These are phyloP conservation scores for Alisma plantagoaquatica DNA, from an alignment of 106 monocot genomes.

Conservation along the genomic window DNA sequence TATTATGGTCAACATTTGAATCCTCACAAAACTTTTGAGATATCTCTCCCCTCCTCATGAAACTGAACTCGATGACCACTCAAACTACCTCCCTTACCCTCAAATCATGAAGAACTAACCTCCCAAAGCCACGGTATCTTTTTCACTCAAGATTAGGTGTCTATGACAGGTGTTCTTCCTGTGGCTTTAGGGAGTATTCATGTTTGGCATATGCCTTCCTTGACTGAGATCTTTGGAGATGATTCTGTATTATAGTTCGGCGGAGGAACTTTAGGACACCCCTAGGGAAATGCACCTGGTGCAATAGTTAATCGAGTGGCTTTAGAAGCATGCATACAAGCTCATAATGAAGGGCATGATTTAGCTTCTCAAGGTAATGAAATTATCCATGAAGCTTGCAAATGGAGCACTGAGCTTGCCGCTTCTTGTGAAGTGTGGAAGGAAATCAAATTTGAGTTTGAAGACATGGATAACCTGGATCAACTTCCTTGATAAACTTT, in stretches of 20 bases:
- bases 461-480: not conserved
- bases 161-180: constrained; percentile 2
- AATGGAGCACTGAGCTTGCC: constrained; percentile 6
- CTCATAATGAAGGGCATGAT: constrained; percentile 8
- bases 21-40: too few relatives aligned
- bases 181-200: constrained; percentile 5
- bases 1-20: too few relatives aligned
- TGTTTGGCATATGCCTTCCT: constrained; percentile 14
- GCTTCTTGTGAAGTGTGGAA: constrained; percentile 7
- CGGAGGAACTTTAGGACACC: constrained; percentile 13
- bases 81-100: too few relatives aligned
- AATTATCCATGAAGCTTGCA: not conserved
- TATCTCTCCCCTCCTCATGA: too few relatives aligned
- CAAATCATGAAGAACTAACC: too few relatives aligned
- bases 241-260: constrained; percentile 12
- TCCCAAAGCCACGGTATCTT: constrained; percentile 8
- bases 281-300: constrained; percentile 9
- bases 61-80: too few relatives aligned
- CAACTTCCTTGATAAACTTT: not conserved
- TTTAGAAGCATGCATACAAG: constrained; percentile 14
- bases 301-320: constrained; percentile 7
- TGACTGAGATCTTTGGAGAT: constrained; percentile 10
- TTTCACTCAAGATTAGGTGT: constrained; percentile 7
- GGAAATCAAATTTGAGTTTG: constrained; percentile 4
- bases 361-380: constrained; percentile 9